These are phyloP conservation scores for Przewalskia tangutica DNA, from an alignment of 257 asterid species.

Conservation along the genomic window DNA sequence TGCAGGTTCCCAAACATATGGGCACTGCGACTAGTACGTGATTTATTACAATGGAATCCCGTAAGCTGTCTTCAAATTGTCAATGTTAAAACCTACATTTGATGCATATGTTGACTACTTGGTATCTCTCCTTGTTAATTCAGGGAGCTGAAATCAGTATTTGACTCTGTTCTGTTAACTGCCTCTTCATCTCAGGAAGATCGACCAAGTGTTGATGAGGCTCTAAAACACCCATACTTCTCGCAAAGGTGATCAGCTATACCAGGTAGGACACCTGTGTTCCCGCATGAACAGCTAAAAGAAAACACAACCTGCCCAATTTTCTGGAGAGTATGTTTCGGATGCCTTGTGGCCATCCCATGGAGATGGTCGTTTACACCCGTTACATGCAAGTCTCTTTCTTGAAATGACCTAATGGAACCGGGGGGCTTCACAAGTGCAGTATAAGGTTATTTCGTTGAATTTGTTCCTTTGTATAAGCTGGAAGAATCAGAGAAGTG, in stretches of 20 bases:
- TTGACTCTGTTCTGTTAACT: background rate
- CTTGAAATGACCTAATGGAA: background rate
- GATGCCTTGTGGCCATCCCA: background rate
- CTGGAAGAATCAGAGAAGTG: background rate
- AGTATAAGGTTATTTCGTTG: background rate
- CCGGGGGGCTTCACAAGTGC: background rate
- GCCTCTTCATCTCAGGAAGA: conserved; percentile 48
- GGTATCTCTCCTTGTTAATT: background rate
- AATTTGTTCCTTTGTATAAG: background rate
- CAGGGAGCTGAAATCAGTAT: background rate
- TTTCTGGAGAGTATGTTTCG: background rate
- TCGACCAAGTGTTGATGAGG: conserved; percentile 77
- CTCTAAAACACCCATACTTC: conserved; percentile 83
- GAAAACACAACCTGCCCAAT: background rate
- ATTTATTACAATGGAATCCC: conserved; percentile 78
- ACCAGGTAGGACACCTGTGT: background rate
- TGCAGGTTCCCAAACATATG: conserved; percentile 71
- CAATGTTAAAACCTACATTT: background rate
- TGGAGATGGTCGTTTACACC: background rate
- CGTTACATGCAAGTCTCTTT: background rate
- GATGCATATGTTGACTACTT: background rate
- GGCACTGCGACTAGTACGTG: conserved; percentile 87
- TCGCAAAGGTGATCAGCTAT: conserved; percentile 5
- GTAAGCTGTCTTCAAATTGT: conserved; percentile 38
- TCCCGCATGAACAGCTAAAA: background rate